A percentile compares a stretch with the other conserved stretches of the same genome.
These are phyloP conservation scores for Colletotrichum musae DNA, from an alignment of 2,329 filamentous ascomycete genomes.

Conservation along the genomic window DNA sequence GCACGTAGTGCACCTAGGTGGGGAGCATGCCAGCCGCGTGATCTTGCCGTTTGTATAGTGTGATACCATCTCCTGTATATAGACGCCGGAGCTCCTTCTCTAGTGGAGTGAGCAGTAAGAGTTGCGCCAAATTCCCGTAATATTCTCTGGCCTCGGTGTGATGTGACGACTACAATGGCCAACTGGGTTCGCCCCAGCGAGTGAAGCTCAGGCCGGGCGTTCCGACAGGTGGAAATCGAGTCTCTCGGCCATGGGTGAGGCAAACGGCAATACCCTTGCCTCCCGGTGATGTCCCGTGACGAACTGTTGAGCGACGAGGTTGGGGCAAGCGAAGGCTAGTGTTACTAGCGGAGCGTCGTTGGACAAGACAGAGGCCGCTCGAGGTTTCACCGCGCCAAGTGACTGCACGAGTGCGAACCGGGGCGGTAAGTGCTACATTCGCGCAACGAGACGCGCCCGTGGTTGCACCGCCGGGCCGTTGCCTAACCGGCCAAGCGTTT, in stretches of 20 bases:
- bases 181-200: background rate
- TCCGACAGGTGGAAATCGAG: background rate
- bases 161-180: background rate
- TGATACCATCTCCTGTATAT: background rate
- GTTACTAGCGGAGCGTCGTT: background rate
- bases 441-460: background rate
- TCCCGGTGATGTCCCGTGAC: background rate
- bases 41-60: conserved; percentile 31
- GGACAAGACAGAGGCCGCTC: background rate
- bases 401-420: background rate
- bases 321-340: background rate
- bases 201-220: conserved; percentile 21
- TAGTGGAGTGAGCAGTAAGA: background rate
- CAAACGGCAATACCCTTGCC: conserved; percentile 15
- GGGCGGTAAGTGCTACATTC: conserved; percentile 2
- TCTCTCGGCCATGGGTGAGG: conserved; percentile 8
- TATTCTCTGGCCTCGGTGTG: background rate
- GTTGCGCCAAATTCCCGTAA: background rate
- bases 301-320: background rate
- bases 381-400: background rate
- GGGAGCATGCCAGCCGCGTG: conserved; percentile 43
- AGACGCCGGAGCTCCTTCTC: background rate
- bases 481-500: background rate
- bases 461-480: conserved; percentile 11
- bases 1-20: conserved; percentile 44